A percentile compares a stretch with the other conserved stretches of the same genome.
These are phyloP conservation scores for Letharia lupina DNA, from an alignment of 495 filamentous ascomycete species.

Conservation along the genomic window DNA sequence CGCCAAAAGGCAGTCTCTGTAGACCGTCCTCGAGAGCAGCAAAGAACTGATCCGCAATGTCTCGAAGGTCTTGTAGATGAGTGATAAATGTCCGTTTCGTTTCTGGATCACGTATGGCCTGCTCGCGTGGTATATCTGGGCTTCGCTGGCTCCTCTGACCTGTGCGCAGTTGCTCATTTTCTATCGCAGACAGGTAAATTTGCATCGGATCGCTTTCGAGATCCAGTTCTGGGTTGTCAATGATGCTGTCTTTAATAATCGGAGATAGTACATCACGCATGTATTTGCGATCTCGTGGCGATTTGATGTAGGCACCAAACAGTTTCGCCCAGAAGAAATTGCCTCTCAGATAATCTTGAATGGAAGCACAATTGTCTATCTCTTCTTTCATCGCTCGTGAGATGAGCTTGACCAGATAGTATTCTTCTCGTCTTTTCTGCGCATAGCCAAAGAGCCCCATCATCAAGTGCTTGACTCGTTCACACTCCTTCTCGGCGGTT, in stretches of 20 bases:
- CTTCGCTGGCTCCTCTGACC: slow-evolving; percentile 70
- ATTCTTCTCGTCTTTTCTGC: slow-evolving; percentile 93
- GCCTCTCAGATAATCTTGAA: slow-evolving; percentile 81
- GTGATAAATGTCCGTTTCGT: slow-evolving; percentile 86
- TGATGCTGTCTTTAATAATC: slow-evolving; percentile 76
- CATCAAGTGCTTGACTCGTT: slow-evolving; percentile 82
- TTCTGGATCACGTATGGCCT: slow-evolving; percentile 88
- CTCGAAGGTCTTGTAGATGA: slow-evolving; percentile 84
- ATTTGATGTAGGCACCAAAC: slow-evolving; percentile 78
- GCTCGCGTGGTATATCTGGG: slow-evolving; percentile 75
- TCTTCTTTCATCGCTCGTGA: slow-evolving; percentile 77
- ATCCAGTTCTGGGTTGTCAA: slow-evolving; percentile 83
- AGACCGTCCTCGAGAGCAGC: slow-evolving; percentile 69
- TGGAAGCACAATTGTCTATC: slow-evolving; percentile 59
- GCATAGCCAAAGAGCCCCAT: slow-evolving; percentile 98
- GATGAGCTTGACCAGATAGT: slow-evolving; percentile 89
- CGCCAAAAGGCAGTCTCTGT: slow-evolving; percentile 84
- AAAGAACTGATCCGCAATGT: slow-evolving; percentile 88
- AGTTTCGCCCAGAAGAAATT: slow-evolving; percentile 91
- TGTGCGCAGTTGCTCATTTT: slow-evolving; percentile 92
- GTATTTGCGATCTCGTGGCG: slow-evolving; percentile 86
- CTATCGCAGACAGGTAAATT: slow-evolving; percentile 89
- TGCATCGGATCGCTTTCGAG: slow-evolving; percentile 96
- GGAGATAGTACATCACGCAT: slow-evolving; percentile 75
- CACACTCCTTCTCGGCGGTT: slow-evolving; percentile 83